Conservation (phyloP, 805 yeast species). For the Nematodospora valgi region DNA sequence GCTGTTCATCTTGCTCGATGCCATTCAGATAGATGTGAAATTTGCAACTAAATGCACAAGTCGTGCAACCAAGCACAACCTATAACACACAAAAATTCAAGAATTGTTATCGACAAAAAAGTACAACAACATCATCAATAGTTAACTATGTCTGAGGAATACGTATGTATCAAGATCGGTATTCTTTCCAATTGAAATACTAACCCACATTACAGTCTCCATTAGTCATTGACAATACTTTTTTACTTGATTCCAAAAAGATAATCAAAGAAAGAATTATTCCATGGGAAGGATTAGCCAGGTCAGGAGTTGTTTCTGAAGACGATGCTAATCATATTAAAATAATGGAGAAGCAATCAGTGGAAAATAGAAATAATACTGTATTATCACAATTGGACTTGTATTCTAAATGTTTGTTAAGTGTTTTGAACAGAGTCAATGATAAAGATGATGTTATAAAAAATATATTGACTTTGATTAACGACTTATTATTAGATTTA, state of each 20-base stretch:
- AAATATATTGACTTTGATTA: slow-evolving; percentile 57
- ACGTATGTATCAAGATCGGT: slow-evolving; percentile 16
- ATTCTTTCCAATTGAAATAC: too few species aligned
- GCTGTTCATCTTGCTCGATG: too few species aligned
- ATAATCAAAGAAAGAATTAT: slow-evolving; percentile 75
- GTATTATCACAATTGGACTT: slow-evolving; percentile 43
- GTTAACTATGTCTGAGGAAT: slow-evolving; percentile 14
- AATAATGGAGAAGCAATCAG: slow-evolving; percentile 47
- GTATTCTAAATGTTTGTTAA: slow-evolving; percentile 54
- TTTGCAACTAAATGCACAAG: too few species aligned
- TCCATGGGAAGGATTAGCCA: slow-evolving; percentile 89
- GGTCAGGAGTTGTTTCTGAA: slow-evolving; percentile 63
- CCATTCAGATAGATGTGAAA: too few species aligned
- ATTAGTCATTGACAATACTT: slow-evolving; percentile 58
- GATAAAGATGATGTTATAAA: slow-evolving; percentile 63
- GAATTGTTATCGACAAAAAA: slow-evolving; percentile 7
- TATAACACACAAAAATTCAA: too few species aligned
- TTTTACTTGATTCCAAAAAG: slow-evolving; percentile 60
- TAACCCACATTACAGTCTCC: slow-evolving; percentile 19
- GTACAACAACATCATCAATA: too few species aligned
- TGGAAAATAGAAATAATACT: slow-evolving; percentile 39
- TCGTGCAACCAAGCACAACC: too few species aligned
- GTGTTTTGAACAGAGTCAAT: slow-evolving; percentile 47
- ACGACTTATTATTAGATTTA: slow-evolving; percentile 49
- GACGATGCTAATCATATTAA: slow-evolving; percentile 65